Evolutionary conservation across 2,329 filamentous ascomycete species (phyloP), one percentile per base, ranked within the genome.

Genomic region (Chrysoporthe puriensis): DNA sequence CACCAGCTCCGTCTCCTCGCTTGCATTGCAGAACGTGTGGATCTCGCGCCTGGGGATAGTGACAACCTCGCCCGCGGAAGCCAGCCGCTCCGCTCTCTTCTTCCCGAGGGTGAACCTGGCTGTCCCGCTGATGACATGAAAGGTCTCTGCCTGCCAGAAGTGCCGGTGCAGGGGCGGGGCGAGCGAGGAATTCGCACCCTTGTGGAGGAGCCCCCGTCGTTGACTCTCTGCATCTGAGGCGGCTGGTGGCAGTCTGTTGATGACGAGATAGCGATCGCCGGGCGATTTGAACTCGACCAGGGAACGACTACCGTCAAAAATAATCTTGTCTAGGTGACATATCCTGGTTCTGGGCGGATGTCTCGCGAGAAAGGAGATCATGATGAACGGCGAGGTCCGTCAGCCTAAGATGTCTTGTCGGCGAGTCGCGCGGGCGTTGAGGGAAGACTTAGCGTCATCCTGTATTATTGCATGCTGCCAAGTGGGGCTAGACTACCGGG

Each of bases 21-120:
- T 69, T 34, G 67, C 67, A 48, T 67, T 69, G 52, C 65, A 67
- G 40, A 67, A 69, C 2, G 65, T 67, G 36, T 69, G 67, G 16
- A 52, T 40, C 34, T 43, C 34, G 21, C 58, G 42, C 42, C 32
- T 56, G 18, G 67, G 67, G 9, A 69, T 56, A 18, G 67, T 64
- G 2, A 64, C 61, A 1, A 67, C 65, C 18, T 69, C 65, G 8
- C 67, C 65, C 14, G 54, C 65, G 13, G 26, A 18, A 3, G 61
- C 65, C 4, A 68, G 42, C 16, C 6, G 52, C 42, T 26, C 13
- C 14, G 21, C 1, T 26, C 40, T 1, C 26, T 34, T 18, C 0
- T 44, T 32, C 48, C 62, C 65, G 9, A 69, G 26, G 7, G 62
- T 68, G 18, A 69, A 69, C 18, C 4, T 59, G 0, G 68, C 68